phyloP scores from a whole-genome alignment of 257 asterid genomes.

The Scutellaria barbata region DNA sequence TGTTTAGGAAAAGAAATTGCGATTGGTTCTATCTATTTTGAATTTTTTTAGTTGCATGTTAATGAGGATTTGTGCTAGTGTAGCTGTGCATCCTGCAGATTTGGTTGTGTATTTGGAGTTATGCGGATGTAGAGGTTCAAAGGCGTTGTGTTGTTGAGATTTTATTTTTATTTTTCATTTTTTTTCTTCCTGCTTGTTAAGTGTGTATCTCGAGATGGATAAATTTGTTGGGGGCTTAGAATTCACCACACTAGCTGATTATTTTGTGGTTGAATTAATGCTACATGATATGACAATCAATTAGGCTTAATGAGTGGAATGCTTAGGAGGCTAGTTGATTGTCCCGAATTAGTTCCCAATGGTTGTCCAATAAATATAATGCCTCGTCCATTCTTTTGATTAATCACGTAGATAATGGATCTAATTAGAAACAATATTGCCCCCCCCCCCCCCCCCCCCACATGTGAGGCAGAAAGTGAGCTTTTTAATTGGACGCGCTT shows the following conservation, averaged over 20 bases:
- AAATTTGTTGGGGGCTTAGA: neutral
- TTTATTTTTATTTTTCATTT: neutral
- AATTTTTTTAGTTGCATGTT: constrained; percentile 17
- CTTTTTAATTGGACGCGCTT: constrained; percentile 1
- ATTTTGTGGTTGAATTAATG: constrained; percentile 14
- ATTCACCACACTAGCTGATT: neutral
- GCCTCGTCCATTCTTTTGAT: constrained; percentile 7
- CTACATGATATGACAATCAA: neutral
- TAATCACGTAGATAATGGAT: constrained; percentile 23
- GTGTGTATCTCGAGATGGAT: constrained; percentile 7
- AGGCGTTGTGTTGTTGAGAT: neutral
- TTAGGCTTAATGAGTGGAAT: neutral
- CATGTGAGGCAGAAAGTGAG: constrained; percentile 12
- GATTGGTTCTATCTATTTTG: constrained; percentile 18
- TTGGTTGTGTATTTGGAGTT: constrained; percentile 14
- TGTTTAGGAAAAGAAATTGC: neutral
- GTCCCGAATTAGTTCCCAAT: neutral
- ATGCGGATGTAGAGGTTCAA: constrained; percentile 7
- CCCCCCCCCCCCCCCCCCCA: no score
- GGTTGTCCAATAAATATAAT: constrained; percentile 2
- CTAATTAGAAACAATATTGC: neutral
- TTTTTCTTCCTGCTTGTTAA: constrained; percentile 21
- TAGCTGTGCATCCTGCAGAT: constrained; percentile 25
- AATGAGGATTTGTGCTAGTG: constrained; percentile 15
- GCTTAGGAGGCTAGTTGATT: neutral